A percentile compares a stretch with the other conserved stretches of the same genome.
phyloP scores from a whole-genome alignment of 1,139 yeast genomes.

The Geotrichum fermentans region DNA sequence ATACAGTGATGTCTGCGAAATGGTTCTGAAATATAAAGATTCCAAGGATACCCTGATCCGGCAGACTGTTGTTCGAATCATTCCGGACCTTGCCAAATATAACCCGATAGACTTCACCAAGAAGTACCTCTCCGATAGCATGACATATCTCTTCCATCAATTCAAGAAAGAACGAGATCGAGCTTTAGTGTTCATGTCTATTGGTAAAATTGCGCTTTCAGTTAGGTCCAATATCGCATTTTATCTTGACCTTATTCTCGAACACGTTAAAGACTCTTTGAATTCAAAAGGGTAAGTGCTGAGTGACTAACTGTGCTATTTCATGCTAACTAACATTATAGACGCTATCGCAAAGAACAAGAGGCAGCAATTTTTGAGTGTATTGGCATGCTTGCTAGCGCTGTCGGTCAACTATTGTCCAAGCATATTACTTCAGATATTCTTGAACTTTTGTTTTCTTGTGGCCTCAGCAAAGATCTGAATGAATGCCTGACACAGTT shows the following conservation, averaged over 20 bases:
- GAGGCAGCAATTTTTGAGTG: conserved; percentile 89
- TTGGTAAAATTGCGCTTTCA: conserved; percentile 79
- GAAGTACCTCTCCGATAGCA: conserved; percentile 72
- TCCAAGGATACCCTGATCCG: conserved; percentile 72
- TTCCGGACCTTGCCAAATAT: conserved; percentile 78
- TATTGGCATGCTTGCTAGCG: conserved; percentile 76
- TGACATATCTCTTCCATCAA: conserved; percentile 72
- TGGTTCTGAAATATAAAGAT: conserved; percentile 67
- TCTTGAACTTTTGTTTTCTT: conserved; percentile 71
- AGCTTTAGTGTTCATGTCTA: conserved; percentile 70
- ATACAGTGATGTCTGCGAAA: conserved; percentile 74
- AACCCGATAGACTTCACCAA: conserved; percentile 74
- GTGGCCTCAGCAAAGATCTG: conserved; percentile 78
- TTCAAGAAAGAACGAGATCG: conserved; percentile 74
- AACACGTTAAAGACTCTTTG: conserved; percentile 77
- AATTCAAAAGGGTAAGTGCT: conserved; percentile 50
- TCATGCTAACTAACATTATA: conserved; percentile 30
- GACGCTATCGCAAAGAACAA: conserved; percentile 60
- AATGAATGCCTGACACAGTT: conserved; percentile 67
- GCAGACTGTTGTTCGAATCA: conserved; percentile 72
- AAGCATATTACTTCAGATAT: conserved; percentile 81
- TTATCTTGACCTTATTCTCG: conserved; percentile 79
- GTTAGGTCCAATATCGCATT: conserved; percentile 85
- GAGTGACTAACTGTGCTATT: too few relatives aligned
- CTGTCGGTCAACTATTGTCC: conserved; percentile 93